Percentiles rank a stretch among this genome's conserved stretches.
Evolutionary conservation across 495 filamentous ascomycete genomes (phyloP).

Genomic region (Penicillium paradoxum): DNA sequence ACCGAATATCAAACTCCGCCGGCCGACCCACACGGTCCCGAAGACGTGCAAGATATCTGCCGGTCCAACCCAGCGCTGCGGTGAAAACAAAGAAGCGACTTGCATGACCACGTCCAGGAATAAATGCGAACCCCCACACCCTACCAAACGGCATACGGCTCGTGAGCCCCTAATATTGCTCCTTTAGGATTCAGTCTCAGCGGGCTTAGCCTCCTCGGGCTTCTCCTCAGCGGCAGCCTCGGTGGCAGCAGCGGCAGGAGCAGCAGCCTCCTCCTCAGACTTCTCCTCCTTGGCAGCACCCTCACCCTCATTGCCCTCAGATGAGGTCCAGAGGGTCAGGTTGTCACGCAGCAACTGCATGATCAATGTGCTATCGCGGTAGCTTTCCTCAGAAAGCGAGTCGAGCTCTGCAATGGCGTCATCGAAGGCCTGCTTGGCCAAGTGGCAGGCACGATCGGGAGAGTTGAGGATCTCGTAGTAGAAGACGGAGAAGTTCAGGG

Average conservation of each 20-base stretch:
- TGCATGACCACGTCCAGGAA: slow-evolving; percentile 39
- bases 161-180: slow-evolving; percentile 9
- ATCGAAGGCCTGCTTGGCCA: slow-evolving; percentile 99
- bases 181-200: slow-evolving; percentile 36
- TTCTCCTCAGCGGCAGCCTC: slow-evolving; percentile 41
- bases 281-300: slow-evolving; percentile 60
- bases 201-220: slow-evolving; percentile 41
- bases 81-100: slow-evolving; percentile 38
- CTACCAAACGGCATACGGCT: slow-evolving; percentile 23
- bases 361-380: slow-evolving; percentile 99
- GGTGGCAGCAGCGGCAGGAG: slow-evolving; percentile 30
- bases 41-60: slow-evolving; percentile 38
- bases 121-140: slow-evolving; percentile 36
- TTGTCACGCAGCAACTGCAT: slow-evolving; percentile 99
- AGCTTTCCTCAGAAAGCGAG: slow-evolving; percentile 96
- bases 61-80: slow-evolving; percentile 40
- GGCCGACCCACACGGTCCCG: slow-evolving; percentile 40
- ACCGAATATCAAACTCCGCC: slow-evolving; percentile 51
- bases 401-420: slow-evolving; percentile 99
- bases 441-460: slow-evolving; percentile 95
- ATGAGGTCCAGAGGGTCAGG: slow-evolving; percentile 98
- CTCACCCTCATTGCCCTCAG: slow-evolving; percentile 82
- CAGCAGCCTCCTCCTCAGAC: slow-evolving; percentile 52
- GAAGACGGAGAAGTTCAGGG: slow-evolving; percentile 99
- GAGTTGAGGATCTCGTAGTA: slow-evolving; percentile 99